Conservation (phyloP, 148 eudicot species). For the Pharnaceum exiguum region DNA sequence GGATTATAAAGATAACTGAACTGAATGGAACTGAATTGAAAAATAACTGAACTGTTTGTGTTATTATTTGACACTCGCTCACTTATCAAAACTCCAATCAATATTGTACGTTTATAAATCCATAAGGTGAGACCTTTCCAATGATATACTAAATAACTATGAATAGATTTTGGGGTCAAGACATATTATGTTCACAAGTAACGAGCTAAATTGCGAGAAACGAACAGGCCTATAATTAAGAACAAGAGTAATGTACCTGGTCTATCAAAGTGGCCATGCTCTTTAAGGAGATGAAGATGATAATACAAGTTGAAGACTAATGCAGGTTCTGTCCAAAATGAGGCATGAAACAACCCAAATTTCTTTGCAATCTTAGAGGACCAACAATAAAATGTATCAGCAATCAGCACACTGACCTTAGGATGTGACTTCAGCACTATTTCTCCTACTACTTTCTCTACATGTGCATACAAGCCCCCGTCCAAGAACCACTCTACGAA, state of each 20-base stretch:
- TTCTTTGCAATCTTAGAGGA: background rate
- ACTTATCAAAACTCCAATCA: no score
- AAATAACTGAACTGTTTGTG: no score
- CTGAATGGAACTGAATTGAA: no score
- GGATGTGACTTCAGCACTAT: background rate
- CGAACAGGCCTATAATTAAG: background rate
- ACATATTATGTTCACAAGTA: no score
- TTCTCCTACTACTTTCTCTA: constrained; percentile 31
- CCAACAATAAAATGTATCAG: background rate
- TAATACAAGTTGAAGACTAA: background rate
- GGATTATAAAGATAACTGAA: no score
- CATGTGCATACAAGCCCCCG: constrained; percentile 40
- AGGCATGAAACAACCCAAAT: background rate
- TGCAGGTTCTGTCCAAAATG: background rate
- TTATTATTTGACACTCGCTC: no score
- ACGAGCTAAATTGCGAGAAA: no score
- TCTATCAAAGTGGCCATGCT: constrained; percentile 33
- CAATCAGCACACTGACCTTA: background rate
- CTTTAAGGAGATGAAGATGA: background rate
- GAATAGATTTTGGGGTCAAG: no score
- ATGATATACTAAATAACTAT: no score
- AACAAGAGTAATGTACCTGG: constrained; percentile 25
- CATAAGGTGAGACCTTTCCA: no score
- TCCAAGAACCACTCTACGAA: constrained; percentile 47
- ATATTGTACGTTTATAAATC: no score